Base-by-base conservation (phyloP, 495 filamentous ascomycete species). In the Trichoderma asperelloides region DNA sequence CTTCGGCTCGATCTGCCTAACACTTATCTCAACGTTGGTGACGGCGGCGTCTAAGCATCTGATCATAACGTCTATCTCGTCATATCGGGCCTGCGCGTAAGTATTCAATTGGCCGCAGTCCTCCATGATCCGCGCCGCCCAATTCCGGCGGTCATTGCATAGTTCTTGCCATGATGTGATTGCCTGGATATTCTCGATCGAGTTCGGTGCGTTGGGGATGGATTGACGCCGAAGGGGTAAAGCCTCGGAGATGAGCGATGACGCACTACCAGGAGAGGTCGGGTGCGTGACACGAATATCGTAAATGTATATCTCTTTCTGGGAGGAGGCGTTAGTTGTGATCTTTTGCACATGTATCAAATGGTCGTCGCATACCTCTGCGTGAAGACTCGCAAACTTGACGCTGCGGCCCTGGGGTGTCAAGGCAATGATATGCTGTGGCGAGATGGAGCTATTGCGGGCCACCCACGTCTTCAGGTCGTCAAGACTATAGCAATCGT, bases 291-390 rank as follows among this genome's bases (percentile, higher is more conserved):
- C 85, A 69, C 87, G 85, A 65, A 87, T 85, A 75, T 95, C 90
- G 74, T 94, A 97, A 41, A 96, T 85, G 71, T 91, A 96, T 68
- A 97, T 87, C 74, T 96, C 92, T 67, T 84, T 89, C 90, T 96
- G 69, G 41, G 57, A n/a, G 43, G 2, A 62, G 64, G 28, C 5
- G 65, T 69, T 51, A 73, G 71, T 23, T 23, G 18, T 23, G 18
- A 55, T 55, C 12, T 45, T 45, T 45, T 2, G 18, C 12, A 13
- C 18, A 13, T 3, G 11, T 9, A 3, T 45, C 43, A n/a, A 15
- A 12, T 12, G n/a, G 65, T 40, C 51, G 21, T 13, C 27, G 73
- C 84, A 23, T 81, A 92, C 91, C 84, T 97, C 93, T 11, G 84
- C 85, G 64, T 86, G 81, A 39, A 96, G 83, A 15, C 87, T 86